Evolutionary conservation across 495 filamentous ascomycete genomes (phyloP), one percentile per base, ranked within the genome.

Genomic region (Acidomyces sp.): DNA sequence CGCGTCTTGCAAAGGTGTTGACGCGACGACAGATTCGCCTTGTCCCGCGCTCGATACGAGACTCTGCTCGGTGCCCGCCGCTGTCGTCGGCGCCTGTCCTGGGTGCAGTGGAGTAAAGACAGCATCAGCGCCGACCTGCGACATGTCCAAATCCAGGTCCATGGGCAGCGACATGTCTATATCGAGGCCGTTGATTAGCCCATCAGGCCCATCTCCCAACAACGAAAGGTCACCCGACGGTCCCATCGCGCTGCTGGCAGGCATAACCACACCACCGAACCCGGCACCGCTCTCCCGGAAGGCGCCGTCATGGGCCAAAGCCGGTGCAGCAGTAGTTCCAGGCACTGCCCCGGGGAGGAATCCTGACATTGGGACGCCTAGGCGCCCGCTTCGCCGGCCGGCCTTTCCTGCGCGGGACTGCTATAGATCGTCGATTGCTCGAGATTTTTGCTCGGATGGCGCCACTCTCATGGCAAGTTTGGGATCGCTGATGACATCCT

Each of bases 81-180:
- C n/a, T n/a, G n/a, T n/a, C n/a, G n/a, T n/a, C n/a, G n/a, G n/a
- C n/a, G n/a, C n/a, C n/a, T n/a, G n/a, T n/a, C n/a, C n/a, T n/a
- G n/a, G n/a, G n/a, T n/a, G n/a, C n/a, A n/a, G n/a, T n/a, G n/a
- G n/a, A n/a, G n/a, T n/a, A n/a, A n/a, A n/a, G n/a, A n/a, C n/a
- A n/a, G n/a, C n/a, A n/a, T n/a, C n/a, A n/a, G n/a, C n/a, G n/a
- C n/a, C n/a, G n/a, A n/a, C n/a, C n/a, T n/a, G n/a, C n/a, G n/a
- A n/a, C n/a, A n/a, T n/a, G n/a, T n/a, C n/a, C n/a, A n/a, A n/a
- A n/a, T 61, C 56, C 29, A 59, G 41, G 29, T 59, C 58, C 52
- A 61, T 55, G 20, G 39, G 25, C 32, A 60, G 23, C 26, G 38
- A 50, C 19, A 50, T 41, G 24, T 51, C 43, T 18, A 54, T 43